Percentiles rank a stretch among this genome's conserved stretches.
These are phyloP conservation scores for Nakazawaea molendinolei DNA, from an alignment of 805 yeast genomes.

Conservation along the genomic window DNA sequence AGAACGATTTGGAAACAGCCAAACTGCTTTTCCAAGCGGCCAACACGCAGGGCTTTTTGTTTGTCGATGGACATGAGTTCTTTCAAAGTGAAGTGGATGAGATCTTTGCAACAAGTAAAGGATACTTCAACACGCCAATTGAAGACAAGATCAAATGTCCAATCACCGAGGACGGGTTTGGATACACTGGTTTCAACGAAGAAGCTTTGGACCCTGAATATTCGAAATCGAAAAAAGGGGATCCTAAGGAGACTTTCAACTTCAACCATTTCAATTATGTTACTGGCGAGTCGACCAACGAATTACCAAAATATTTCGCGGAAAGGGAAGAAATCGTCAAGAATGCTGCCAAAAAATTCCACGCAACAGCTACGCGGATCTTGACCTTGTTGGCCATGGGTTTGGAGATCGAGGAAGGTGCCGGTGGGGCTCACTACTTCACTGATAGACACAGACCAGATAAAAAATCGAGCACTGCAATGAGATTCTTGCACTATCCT, in stretches of 20 bases:
- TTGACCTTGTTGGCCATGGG: constrained; percentile 52
- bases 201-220: constrained; percentile 36
- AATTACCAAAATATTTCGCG: constrained; percentile 47
- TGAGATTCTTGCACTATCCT: constrained; percentile 36
- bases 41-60: constrained; percentile 56
- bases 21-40: constrained; percentile 49
- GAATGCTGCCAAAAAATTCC: constrained; percentile 32
- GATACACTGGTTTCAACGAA: constrained; percentile 49
- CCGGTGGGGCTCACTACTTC: constrained; percentile 51
- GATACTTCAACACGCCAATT: constrained; percentile 42
- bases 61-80: constrained; percentile 64
- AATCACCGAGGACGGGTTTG: constrained; percentile 45
- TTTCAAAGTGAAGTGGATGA: constrained; percentile 45
- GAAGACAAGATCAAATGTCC: constrained; percentile 35
- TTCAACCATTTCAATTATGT: constrained; percentile 43
- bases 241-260: constrained; percentile 65
- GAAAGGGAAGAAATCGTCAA: constrained; percentile 32
- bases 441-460: constrained; percentile 43
- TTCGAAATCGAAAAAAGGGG: constrained; percentile 33
- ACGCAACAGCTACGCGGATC: constrained; percentile 36
- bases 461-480: constrained; percentile 51
- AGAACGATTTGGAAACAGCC: constrained; percentile 31
- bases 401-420: constrained; percentile 43
- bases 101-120: constrained; percentile 41
- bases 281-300: constrained; percentile 33